Evolutionary conservation across 257 asterid species (phyloP), one percentile per base, ranked within the genome.

Genomic region (Eucommia ulmoides): DNA sequence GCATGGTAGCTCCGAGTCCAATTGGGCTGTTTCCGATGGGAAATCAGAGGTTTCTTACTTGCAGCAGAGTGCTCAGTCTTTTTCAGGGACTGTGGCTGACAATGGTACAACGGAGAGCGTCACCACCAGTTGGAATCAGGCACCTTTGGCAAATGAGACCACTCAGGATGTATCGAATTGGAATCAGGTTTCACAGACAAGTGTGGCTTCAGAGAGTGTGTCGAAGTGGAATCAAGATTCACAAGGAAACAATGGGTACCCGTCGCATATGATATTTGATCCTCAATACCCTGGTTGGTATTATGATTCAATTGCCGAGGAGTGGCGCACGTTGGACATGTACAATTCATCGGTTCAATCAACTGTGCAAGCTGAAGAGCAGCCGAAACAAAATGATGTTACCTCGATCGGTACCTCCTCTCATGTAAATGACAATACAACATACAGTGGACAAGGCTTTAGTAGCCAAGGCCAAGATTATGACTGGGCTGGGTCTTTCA

Each of bases 261-360:
- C 98, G 23, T 72, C 83, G 4, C 83, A 91, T 66, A 83, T 86
- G 96, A 75, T 75, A 45, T 83, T n/a, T n/a, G n/a, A n/a, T n/a
- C 12, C 12, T 5, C 12, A 29, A 29, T 29, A 29, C 8, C 8
- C 38, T 29, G 38, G 12, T 29, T 29, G 38, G 38, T 5, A 7
- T 29, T 29, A 12, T 29, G 38, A 5, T 29, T 5, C 12, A 29
- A 7, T 29, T 12, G 38, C 38, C 38, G 38, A 29, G 12, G 38
- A 29, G 12, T 29, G 38, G 7, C 38, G 12, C 7, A 29, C 38
- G 7, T 29, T 29, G 12, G 38, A 29, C 8, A 5, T 12, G 12
- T 29, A 29, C 38, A 29, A 7, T 5, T 29, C 38, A 29, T 29
- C 38, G 7, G 38, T 29, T 7, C 38, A 5, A 29, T 29, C 38